Evolutionary conservation across 2,329 filamentous ascomycete genomes (phyloP).

Genomic region (Apiospora aurea): DNA sequence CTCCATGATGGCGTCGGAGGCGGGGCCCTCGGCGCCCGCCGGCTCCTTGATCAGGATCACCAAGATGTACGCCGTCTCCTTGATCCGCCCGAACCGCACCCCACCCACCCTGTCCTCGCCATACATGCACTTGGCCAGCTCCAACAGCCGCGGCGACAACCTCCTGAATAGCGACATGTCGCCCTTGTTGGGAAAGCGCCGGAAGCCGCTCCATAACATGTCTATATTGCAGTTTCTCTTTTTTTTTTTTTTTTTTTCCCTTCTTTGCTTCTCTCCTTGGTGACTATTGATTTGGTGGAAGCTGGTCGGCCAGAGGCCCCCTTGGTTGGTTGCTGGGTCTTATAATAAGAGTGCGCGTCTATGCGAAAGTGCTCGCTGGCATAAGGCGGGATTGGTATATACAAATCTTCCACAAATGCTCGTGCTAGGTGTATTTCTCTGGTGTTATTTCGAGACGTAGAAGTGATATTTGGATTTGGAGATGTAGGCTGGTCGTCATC

Average conservation of each 20-base stretch:
- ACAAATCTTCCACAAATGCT: background rate
- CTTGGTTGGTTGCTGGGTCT: background rate
- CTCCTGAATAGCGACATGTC: constrained; percentile 20
- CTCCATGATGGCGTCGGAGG: constrained; percentile 24
- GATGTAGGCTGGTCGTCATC: background rate
- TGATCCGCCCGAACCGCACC: constrained; percentile 22
- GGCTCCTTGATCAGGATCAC: constrained; percentile 23
- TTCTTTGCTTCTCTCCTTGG: background rate
- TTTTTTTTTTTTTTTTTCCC: background rate
- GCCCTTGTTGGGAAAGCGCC: constrained; percentile 24
- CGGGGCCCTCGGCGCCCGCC: constrained; percentile 26
- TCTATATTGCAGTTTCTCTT: constrained; percentile 14
- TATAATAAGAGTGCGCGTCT: background rate
- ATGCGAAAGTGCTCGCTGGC: background rate
- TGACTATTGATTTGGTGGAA: background rate
- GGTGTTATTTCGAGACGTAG: background rate
- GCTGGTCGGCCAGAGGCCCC: background rate
- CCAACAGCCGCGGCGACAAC: constrained; percentile 20
- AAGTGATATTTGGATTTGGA: background rate
- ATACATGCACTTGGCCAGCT: constrained; percentile 26
- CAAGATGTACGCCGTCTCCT: constrained; percentile 27
- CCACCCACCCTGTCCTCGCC: constrained; percentile 18
- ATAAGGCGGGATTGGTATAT: background rate
- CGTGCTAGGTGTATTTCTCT: background rate
- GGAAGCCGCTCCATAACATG: constrained; percentile 25